Percentiles rank a stretch among this genome's conserved stretches.
Evolutionary conservation across 2,329 filamentous ascomycete species (phyloP).

Genomic region (Coniella lustricola): DNA sequence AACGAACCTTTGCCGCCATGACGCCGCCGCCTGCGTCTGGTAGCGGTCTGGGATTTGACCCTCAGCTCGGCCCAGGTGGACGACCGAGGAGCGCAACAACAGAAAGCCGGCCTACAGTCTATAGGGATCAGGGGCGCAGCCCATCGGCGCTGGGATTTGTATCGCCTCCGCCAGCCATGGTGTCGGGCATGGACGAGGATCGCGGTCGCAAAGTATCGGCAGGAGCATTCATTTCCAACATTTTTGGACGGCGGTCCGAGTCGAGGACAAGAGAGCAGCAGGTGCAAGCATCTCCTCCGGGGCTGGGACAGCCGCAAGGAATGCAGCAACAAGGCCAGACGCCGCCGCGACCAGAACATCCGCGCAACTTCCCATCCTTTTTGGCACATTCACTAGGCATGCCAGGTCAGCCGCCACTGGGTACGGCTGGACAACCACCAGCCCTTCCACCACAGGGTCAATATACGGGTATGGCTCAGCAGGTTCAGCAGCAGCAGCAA

Average conservation of each 20-base stretch:
- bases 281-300: constrained; percentile 7
- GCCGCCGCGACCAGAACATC: constrained; percentile 9
- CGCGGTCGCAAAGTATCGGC: constrained; percentile 20
- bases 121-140: constrained; percentile 11
- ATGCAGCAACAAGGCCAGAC: constrained; percentile 13
- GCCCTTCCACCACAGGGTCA: constrained; percentile 12
- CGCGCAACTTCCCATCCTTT: constrained; percentile 8
- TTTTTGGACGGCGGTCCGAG: constrained; percentile 19
- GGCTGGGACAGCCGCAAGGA: constrained; percentile 13
- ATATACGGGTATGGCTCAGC: constrained; percentile 10
- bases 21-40: neutral
- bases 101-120: constrained; percentile 14
- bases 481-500: constrained; percentile 8
- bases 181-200: constrained; percentile 16
- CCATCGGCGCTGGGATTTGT: constrained; percentile 8
- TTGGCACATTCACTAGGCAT: constrained; percentile 12
- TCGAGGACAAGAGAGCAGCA: constrained; percentile 18
- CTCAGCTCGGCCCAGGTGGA: constrained; percentile 5
- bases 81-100: constrained; percentile 19
- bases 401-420: constrained; percentile 14
- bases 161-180: neutral
- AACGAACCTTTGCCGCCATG: constrained; percentile 5
- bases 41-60: neutral
- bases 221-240: constrained; percentile 19
- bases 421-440: constrained; percentile 13